Evolutionary conservation across 1,139 yeast genomes (phyloP).

Genomic region (Meyerozyma athensensis): DNA sequence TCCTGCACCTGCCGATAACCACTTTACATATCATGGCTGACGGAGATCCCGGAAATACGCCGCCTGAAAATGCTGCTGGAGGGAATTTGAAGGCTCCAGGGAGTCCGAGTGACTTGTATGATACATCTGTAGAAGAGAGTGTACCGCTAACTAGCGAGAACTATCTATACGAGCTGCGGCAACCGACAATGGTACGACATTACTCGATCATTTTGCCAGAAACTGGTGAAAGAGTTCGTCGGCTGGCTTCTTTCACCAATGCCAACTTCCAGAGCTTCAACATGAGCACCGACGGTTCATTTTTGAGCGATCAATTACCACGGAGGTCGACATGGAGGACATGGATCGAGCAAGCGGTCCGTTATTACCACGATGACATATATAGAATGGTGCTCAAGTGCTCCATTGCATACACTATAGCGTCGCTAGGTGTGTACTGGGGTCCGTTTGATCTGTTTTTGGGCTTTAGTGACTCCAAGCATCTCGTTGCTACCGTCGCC

Average conservation of each 20-base stretch:
- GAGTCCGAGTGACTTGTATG: background rate
- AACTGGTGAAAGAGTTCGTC: conserved; percentile 38
- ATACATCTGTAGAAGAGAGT: background rate
- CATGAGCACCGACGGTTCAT: conserved; percentile 5
- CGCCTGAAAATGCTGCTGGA: too few relatives aligned
- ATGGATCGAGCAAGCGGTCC: background rate
- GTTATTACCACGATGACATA: conserved; percentile 15
- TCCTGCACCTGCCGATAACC: too few relatives aligned
- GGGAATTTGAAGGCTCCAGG: background rate
- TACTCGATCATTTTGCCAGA: conserved; percentile 38
- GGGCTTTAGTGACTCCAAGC: conserved; percentile 73
- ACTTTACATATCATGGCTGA: too few relatives aligned
- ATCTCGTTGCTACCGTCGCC: conserved; percentile 75
- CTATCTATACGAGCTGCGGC: too few relatives aligned
- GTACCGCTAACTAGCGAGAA: background rate
- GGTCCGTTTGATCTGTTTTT: conserved; percentile 49
- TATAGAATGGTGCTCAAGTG: conserved; percentile 51
- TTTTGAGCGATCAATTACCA: background rate
- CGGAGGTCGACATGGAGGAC: background rate
- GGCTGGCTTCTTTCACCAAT: conserved; percentile 24
- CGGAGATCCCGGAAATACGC: too few relatives aligned
- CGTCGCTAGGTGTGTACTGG: conserved; percentile 72
- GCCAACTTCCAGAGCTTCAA: conserved; percentile 17
- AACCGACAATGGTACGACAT: conserved; percentile 16
- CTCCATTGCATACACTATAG: conserved; percentile 65